Percentiles rank a stretch among this genome's conserved stretches.
These are phyloP conservation scores for Gracilaria domingensis DNA, from an alignment of 23 red algal genomes.

Conservation along the genomic window DNA sequence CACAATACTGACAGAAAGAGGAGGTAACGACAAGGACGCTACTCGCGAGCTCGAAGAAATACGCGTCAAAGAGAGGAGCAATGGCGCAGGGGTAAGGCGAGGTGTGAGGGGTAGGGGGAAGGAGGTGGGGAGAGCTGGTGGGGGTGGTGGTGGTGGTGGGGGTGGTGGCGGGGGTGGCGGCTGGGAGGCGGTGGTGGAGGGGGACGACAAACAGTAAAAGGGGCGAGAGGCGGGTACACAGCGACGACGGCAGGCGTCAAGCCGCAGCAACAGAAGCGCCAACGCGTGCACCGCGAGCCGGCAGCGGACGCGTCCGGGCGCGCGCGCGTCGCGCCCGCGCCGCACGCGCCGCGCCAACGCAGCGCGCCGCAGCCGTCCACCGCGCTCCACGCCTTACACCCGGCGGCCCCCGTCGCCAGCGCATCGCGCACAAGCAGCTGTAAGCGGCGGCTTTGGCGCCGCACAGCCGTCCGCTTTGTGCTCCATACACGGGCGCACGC, in stretches of 20 bases:
- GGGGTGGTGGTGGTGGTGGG: background rate
- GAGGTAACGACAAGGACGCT: background rate
- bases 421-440: background rate
- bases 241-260: background rate
- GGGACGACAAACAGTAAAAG: background rate
- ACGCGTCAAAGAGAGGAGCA: background rate
- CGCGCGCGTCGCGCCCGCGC: background rate
- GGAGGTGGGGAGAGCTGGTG: background rate
- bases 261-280: background rate
- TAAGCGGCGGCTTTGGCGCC: background rate
- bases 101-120: background rate
- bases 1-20: background rate
- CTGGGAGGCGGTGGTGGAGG: background rate
- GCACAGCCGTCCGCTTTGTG: background rate
- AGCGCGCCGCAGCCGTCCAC: slow-evolving; percentile 6
- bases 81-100: background rate
- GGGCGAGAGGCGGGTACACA: background rate
- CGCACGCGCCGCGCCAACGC: background rate
- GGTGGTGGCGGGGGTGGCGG: background rate
- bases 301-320: background rate
- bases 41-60: background rate
- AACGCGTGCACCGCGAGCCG: slow-evolving; percentile 5
- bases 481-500: no score
- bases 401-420: background rate
- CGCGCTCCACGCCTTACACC: background rate